These are phyloP conservation scores for Pezicula carpinea DNA, from an alignment of 2,329 filamentous ascomycete genomes.

Conservation along the genomic window DNA sequence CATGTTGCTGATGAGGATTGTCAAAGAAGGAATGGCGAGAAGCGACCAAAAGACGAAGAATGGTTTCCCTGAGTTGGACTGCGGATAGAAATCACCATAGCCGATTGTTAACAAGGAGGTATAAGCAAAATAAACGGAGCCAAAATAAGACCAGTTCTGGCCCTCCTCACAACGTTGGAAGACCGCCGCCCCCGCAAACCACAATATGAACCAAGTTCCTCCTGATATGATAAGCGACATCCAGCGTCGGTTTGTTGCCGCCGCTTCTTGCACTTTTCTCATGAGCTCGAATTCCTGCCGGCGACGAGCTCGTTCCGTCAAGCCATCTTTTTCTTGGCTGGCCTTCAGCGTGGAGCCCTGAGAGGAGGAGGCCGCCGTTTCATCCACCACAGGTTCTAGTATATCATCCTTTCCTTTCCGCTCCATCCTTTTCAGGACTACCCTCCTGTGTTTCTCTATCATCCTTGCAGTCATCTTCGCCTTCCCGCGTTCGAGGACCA, in stretches of 20 bases:
- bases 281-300: slow-evolving; percentile 73
- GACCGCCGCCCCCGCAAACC: slow-evolving; percentile 74
- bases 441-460: slow-evolving; percentile 53
- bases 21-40: slow-evolving; percentile 82
- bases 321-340: background rate
- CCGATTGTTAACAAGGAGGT: slow-evolving; percentile 80
- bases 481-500: slow-evolving; percentile 55
- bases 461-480: slow-evolving; percentile 50
- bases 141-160: slow-evolving; percentile 69
- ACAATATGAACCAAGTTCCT: slow-evolving; percentile 66
- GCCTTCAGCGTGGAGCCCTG: slow-evolving; percentile 5
- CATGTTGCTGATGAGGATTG: slow-evolving; percentile 77
- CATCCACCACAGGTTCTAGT: slow-evolving; percentile 37
- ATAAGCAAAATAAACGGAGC: slow-evolving; percentile 82
- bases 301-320: slow-evolving; percentile 54
- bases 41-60: slow-evolving; percentile 95
- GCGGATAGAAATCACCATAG: slow-evolving; percentile 75
- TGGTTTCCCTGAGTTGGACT: slow-evolving; percentile 72
- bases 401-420: slow-evolving; percentile 42
- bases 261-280: slow-evolving; percentile 69
- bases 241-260: slow-evolving; percentile 67
- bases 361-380: slow-evolving; percentile 4
- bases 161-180: slow-evolving; percentile 53
- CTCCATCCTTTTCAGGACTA: slow-evolving; percentile 40
- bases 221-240: slow-evolving; percentile 65